Conservation (phyloP, 805 yeast species). For the Grigorovia humatica region DNA sequence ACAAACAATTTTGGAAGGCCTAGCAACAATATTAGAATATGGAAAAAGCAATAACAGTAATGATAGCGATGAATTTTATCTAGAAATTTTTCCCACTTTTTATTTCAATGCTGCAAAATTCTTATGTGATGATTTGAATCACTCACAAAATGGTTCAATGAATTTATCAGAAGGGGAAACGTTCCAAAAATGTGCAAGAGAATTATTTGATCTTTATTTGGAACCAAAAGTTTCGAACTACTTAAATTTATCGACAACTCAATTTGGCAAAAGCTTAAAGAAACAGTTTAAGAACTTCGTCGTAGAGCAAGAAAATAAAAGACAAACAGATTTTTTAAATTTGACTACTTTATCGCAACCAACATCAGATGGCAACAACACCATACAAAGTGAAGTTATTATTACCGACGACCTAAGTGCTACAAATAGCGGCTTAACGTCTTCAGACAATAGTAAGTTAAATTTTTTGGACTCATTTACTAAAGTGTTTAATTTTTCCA, state of each 20-base stretch:
- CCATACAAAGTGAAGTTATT: neutral
- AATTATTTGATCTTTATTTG: constrained; percentile 30
- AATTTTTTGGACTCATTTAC: constrained; percentile 57
- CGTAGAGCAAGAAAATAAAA: constrained; percentile 25
- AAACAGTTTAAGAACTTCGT: constrained; percentile 19
- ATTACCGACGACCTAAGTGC: constrained; percentile 4
- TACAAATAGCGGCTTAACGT: neutral
- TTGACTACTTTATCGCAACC: neutral
- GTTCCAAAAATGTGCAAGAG: constrained; percentile 22
- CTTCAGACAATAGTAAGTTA: constrained; percentile 28
- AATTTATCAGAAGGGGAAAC: constrained; percentile 4
- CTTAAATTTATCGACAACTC: constrained; percentile 23
- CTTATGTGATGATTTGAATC: constrained; percentile 30
- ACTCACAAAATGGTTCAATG: constrained; percentile 30
- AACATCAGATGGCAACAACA: neutral
- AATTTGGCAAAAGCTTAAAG: constrained; percentile 23
- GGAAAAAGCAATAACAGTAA: constrained; percentile 12
- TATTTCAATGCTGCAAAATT: constrained; percentile 22
- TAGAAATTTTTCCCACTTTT: constrained; percentile 25
- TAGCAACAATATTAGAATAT: constrained; percentile 17
- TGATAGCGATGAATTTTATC: constrained; percentile 6
- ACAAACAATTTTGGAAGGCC: constrained; percentile 25
- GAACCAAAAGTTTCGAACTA: constrained; percentile 29
- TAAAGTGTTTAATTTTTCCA: constrained; percentile 42
- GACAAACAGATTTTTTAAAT: constrained; percentile 5